Conservation (phyloP, 768 basidiomycete genomes). For the Agaricus sinodeliciosus region DNA sequence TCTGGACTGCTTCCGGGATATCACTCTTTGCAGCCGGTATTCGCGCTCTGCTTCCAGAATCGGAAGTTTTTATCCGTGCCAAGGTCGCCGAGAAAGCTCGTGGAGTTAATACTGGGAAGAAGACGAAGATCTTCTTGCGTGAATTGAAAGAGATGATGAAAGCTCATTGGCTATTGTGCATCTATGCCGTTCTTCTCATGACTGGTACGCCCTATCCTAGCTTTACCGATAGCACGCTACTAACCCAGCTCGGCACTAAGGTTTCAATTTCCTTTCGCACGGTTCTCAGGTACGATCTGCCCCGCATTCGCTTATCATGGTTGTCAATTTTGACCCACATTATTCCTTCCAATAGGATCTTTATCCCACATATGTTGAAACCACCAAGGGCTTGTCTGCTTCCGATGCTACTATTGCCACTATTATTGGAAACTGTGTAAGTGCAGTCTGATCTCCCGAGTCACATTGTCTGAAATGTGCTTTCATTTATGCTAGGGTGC, state of each 20-base stretch:
- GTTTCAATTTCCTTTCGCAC: constrained; percentile 75
- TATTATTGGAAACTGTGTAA: constrained; percentile 69
- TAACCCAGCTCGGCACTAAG: constrained; percentile 22
- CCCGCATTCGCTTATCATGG: background rate
- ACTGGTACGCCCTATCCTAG: constrained; percentile 32
- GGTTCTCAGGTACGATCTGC: constrained; percentile 48
- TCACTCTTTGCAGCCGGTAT: constrained; percentile 63
- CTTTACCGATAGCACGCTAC: background rate
- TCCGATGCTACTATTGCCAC: constrained; percentile 65
- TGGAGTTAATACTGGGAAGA: constrained; percentile 48
- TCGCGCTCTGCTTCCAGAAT: constrained; percentile 71
- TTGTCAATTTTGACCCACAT: constrained; percentile 1
- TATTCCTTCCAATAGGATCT: constrained; percentile 38
- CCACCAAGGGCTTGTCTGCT: constrained; percentile 51
- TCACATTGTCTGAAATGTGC: background rate
- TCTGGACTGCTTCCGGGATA: constrained; percentile 74
- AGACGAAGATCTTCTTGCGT: constrained; percentile 64
- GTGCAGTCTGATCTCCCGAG: constrained; percentile 14
- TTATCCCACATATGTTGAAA: constrained; percentile 73
- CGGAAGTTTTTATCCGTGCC: constrained; percentile 61
- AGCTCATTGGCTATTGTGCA: constrained; percentile 73
- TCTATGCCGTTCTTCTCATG: constrained; percentile 83
- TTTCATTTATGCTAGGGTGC: constrained; percentile 25
- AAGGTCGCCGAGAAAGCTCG: constrained; percentile 48
- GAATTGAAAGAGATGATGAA: constrained; percentile 76